Percentiles rank a stretch among this genome's conserved stretches.
Evolutionary conservation across 192 early-diverging fungal genomes (phyloP).

Genomic region (Backusella westeae): DNA sequence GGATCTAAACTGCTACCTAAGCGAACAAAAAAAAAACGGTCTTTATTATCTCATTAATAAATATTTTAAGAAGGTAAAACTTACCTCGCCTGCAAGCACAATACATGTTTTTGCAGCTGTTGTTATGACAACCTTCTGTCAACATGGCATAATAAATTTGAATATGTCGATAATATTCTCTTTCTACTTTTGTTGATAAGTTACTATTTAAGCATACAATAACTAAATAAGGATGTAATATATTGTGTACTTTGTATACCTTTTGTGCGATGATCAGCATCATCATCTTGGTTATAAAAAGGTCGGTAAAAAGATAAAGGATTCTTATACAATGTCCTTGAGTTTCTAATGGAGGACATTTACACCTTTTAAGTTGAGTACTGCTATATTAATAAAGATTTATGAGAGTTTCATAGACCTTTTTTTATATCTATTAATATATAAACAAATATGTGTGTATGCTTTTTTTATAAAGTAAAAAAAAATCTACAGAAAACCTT

Average conservation of each 20-base stretch:
- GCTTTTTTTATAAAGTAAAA: background rate
- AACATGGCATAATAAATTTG: conserved; percentile 2
- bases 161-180: background rate
- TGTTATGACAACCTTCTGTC: conserved; percentile 2
- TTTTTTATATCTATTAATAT: background rate
- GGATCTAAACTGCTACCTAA: conserved; percentile 13
- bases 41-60: background rate
- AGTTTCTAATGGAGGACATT: conserved; percentile 6
- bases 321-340: conserved; percentile 4
- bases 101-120: background rate
- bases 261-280: background rate
- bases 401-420: background rate
- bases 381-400: background rate
- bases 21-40: background rate
- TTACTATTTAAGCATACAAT: background rate
- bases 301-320: conserved; percentile 4
- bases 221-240: background rate
- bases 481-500: background rate
- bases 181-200: background rate
- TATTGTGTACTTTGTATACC: background rate
- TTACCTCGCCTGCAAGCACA: conserved; percentile 14
- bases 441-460: background rate
- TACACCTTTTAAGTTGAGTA: background rate
- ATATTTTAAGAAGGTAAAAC: background rate
- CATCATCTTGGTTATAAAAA: conserved; percentile 5